Conservation (phyloP, 768 basidiomycete species). For the Mycena olivaceomarginata region DNA sequence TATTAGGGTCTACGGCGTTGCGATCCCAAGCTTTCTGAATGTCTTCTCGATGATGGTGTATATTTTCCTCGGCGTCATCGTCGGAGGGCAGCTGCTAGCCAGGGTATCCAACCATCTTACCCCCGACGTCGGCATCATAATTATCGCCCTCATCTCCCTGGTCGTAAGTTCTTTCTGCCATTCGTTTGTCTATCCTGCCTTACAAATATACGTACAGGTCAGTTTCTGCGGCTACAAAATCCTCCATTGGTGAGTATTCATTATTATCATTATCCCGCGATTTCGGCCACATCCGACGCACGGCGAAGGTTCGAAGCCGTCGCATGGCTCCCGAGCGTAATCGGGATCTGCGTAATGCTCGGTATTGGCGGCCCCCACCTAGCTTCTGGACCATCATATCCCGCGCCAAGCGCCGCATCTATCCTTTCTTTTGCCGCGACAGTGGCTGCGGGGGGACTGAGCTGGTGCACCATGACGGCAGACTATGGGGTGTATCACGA, state of each 20-base stretch:
- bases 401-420: constrained; percentile 52
- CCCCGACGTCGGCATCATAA: constrained; percentile 62
- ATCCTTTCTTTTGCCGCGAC: constrained; percentile 61
- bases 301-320: constrained; percentile 70
- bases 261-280: neutral
- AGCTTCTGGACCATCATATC: constrained; percentile 53
- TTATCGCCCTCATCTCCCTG: constrained; percentile 60
- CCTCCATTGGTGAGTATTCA: constrained; percentile 70
- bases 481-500: constrained; percentile 68
- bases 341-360: constrained; percentile 78
- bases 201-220: constrained; percentile 49
- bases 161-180: constrained; percentile 50
- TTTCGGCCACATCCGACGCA: too few relatives aligned
- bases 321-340: constrained; percentile 80
- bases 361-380: constrained; percentile 81
- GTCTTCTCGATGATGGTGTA: constrained; percentile 78
- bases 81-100: constrained; percentile 81
- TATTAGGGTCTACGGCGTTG: constrained; percentile 74
- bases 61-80: constrained; percentile 79
- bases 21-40: constrained; percentile 73
- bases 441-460: constrained; percentile 60
- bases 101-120: constrained; percentile 66
- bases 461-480: constrained; percentile 65
- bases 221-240: constrained; percentile 81
- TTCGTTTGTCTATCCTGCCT: neutral